These are phyloP conservation scores for Letharia lupina DNA, from an alignment of 495 filamentous ascomycete genomes.

Conservation along the genomic window DNA sequence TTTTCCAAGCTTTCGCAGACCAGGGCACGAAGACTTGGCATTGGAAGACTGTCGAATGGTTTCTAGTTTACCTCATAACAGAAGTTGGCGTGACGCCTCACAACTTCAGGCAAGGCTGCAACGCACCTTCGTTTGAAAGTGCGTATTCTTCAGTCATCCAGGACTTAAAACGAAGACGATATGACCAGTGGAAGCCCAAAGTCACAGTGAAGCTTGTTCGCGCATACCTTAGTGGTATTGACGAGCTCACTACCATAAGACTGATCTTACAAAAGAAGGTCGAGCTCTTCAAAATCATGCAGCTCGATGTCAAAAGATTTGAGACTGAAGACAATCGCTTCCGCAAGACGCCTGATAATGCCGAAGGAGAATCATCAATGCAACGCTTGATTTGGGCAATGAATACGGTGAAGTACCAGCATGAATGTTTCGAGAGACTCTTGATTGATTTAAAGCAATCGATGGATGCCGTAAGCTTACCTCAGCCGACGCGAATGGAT, in stretches of 20 bases:
- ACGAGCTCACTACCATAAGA: constrained; percentile 26
- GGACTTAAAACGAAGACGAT: constrained; percentile 27
- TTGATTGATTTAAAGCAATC: constrained; percentile 25
- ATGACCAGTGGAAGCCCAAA: constrained; percentile 27
- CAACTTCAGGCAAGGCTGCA: constrained; percentile 25
- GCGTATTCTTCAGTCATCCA: constrained; percentile 28
- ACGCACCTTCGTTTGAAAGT: constrained; percentile 24
- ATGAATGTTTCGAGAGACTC: constrained; percentile 22
- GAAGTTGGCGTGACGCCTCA: constrained; percentile 29
- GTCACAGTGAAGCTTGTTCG: constrained; percentile 28
- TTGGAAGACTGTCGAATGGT: constrained; percentile 28
- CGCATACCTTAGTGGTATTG: constrained; percentile 26
- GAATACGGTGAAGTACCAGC: constrained; percentile 20
- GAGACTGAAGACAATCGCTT: constrained; percentile 23
- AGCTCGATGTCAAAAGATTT: constrained; percentile 25
- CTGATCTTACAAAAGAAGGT: constrained; percentile 24
- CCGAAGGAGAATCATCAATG: constrained; percentile 20
- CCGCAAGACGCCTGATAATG: constrained; percentile 20
- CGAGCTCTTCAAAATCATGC: constrained; percentile 25
- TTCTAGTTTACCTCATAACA: constrained; percentile 27
- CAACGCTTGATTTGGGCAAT: constrained; percentile 22
- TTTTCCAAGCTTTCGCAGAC: constrained; percentile 25
- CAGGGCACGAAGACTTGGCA: constrained; percentile 29
- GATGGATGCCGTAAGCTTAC: constrained; percentile 22
- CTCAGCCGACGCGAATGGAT: neutral